These are phyloP conservation scores for Adansonia grandidieri DNA, from an alignment of 441 rosid genomes.

Conservation along the genomic window DNA sequence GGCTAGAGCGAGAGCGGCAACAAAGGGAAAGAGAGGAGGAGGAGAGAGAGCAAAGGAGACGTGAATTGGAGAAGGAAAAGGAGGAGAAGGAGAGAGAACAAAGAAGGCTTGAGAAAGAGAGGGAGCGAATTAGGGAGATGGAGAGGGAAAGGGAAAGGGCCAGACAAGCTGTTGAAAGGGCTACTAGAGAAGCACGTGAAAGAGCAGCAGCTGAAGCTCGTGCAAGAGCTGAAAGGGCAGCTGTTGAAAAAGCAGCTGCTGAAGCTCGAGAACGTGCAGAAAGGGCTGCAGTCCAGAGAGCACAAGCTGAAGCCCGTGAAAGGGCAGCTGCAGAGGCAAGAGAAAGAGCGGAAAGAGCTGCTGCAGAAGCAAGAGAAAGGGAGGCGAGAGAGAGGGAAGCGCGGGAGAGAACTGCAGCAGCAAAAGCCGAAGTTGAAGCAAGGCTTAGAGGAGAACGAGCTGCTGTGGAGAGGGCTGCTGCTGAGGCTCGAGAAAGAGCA, in stretches of 20 bases:
- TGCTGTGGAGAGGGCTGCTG: constrained; percentile 47
- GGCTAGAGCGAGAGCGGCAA: constrained; percentile 45
- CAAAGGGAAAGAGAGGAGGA: constrained; percentile 60
- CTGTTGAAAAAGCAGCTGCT: constrained; percentile 67
- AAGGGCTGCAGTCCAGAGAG: constrained; percentile 91
- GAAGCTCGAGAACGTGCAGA: constrained; percentile 90
- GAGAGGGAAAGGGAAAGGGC: constrained; percentile 68
- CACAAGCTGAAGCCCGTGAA: constrained; percentile 93
- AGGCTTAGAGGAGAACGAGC: constrained; percentile 59
- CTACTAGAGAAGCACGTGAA: constrained; percentile 96
- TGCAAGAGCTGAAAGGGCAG: constrained; percentile 78
- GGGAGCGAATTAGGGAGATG: constrained; percentile 43
- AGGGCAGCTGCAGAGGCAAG: constrained; percentile 67
- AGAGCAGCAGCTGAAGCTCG: constrained; percentile 91
- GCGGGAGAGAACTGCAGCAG: constrained; percentile 52
- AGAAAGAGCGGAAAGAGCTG: constrained; percentile 80
- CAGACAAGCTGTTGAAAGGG: constrained; percentile 92
- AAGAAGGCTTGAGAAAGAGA: constrained; percentile 65
- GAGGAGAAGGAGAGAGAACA: constrained; percentile 70
- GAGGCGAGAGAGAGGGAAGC: constrained; percentile 72
- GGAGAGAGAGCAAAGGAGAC: constrained; percentile 52
- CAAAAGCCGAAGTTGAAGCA: constrained; percentile 57
- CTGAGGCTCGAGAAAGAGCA: constrained; percentile 62
- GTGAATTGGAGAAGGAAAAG: constrained; percentile 53
- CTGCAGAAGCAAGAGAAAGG: constrained; percentile 83